Conservation (phyloP, 176 grass and related monocot species). For the Urochloa ruziziensis region DNA sequence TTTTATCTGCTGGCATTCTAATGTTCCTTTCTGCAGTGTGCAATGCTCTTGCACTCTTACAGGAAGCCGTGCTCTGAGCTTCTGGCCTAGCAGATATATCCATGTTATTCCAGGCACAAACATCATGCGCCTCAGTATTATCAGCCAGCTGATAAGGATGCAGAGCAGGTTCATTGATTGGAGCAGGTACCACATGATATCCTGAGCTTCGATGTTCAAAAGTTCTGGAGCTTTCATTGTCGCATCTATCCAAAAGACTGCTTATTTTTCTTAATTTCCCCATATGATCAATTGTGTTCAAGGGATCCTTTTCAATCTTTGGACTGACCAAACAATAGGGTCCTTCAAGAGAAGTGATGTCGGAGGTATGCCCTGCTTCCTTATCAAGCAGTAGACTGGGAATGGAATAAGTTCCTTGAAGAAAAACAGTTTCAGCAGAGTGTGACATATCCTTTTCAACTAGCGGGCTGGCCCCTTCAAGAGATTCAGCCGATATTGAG, state of each 20-base stretch:
- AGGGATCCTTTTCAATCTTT: neutral
- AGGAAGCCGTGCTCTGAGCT: neutral
- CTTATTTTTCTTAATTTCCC: neutral
- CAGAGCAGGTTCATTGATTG: neutral
- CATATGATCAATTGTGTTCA: neutral
- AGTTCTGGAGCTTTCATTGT: neutral
- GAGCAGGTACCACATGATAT: neutral
- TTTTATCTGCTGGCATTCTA: neutral
- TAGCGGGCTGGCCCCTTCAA: neutral
- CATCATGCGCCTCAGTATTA: neutral
- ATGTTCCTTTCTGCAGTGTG: slow-evolving; percentile 1
- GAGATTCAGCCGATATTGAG: neutral
- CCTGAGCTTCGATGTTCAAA: slow-evolving; percentile 22
- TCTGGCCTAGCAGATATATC: neutral
- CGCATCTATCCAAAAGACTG: neutral
- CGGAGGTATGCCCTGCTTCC: neutral
- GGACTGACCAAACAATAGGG: neutral
- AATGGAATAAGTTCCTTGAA: neutral
- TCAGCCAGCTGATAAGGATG: neutral
- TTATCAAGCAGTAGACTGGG: slow-evolving; percentile 4
- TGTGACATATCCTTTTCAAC: neutral
- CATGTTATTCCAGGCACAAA: neutral
- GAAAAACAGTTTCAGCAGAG: neutral
- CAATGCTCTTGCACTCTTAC: neutral
- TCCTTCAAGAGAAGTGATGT: neutral